A percentile compares a stretch with the other conserved stretches of the same genome.
Evolutionary conservation across 164 flowering plant species (phyloP).

Genomic region (Tetracentron sinense): DNA sequence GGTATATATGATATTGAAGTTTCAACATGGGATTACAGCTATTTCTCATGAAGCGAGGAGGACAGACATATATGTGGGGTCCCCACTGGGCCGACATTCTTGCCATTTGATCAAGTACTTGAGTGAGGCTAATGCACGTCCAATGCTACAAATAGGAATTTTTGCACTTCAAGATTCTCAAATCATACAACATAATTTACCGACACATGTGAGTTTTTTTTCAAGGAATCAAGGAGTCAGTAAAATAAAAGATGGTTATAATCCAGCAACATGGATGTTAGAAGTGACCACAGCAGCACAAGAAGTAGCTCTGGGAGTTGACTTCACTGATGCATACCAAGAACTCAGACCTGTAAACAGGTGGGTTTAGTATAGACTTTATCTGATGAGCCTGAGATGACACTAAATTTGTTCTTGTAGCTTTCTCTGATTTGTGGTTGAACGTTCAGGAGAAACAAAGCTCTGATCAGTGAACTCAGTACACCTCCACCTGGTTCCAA

Average conservation of each 20-base stretch:
- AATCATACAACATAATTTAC: neutral
- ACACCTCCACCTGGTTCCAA: no score
- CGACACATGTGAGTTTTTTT: neutral
- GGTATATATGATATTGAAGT: no score
- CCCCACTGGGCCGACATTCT: conserved; percentile 47
- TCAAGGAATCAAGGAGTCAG: conserved; percentile 27
- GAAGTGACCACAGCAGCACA: conserved; percentile 34
- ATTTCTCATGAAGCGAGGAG: conserved; percentile 50
- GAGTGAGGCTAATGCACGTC: conserved; percentile 24
- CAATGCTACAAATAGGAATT: neutral
- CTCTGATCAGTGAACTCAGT: conserved; percentile 28
- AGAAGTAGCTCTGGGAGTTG: conserved; percentile 32
- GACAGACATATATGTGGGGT: conserved; percentile 51
- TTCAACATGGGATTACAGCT: conserved; percentile 29
- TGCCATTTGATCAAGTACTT: conserved; percentile 43
- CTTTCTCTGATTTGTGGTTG: no score
- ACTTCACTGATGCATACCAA: conserved; percentile 32
- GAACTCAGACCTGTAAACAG: conserved; percentile 32
- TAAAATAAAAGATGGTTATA: conserved; percentile 36
- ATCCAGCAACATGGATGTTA: conserved; percentile 53
- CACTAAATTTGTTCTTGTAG: neutral
- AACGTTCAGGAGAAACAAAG: conserved; percentile 52
- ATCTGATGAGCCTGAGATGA: neutral
- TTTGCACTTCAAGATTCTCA: no score
- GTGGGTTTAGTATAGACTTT: conserved; percentile 9